Conservation (phyloP, 2,329 filamentous ascomycete genomes). For the Didymella keratinophila region DNA sequence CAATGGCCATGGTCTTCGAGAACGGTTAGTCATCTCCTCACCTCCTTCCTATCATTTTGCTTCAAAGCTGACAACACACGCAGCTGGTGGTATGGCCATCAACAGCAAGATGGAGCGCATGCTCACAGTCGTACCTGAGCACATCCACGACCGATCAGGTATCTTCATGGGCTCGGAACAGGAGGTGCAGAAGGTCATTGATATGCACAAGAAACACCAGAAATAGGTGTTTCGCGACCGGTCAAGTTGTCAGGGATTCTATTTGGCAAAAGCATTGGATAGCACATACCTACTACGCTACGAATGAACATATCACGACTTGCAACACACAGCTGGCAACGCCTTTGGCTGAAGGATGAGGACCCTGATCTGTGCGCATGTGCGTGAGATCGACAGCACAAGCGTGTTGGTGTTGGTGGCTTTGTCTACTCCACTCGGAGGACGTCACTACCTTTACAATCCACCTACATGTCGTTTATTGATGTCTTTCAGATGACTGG, state of each 20-base stretch:
- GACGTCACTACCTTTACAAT: not conserved
- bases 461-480: not conserved
- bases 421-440: not conserved
- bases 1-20: slow-evolving; percentile 99
- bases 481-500: not conserved
- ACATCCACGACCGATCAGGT: slow-evolving; percentile 93
- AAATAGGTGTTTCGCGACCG: slow-evolving; percentile 29
- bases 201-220: slow-evolving; percentile 71
- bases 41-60: too few species aligned
- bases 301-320: slow-evolving; percentile 9
- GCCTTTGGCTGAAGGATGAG: not conserved
- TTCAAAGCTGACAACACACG: slow-evolving; percentile 24
- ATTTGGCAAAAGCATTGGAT: slow-evolving; percentile 17
- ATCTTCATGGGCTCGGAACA: slow-evolving; percentile 96
- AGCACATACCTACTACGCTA: slow-evolving; percentile 8
- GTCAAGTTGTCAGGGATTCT: slow-evolving; percentile 7
- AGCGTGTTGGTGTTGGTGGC: slow-evolving; percentile 14
- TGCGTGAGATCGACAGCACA: slow-evolving; percentile 2
- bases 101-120: slow-evolving; percentile 91
- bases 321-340: not conserved
- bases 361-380: not conserved
- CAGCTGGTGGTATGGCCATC: slow-evolving; percentile 89
- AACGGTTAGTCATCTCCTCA: slow-evolving; percentile 73
- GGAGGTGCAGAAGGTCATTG: slow-evolving; percentile 95
- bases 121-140: slow-evolving; percentile 85